Conservation (phyloP, 2,329 filamentous ascomycete species). For the Nemania sp. region DNA sequence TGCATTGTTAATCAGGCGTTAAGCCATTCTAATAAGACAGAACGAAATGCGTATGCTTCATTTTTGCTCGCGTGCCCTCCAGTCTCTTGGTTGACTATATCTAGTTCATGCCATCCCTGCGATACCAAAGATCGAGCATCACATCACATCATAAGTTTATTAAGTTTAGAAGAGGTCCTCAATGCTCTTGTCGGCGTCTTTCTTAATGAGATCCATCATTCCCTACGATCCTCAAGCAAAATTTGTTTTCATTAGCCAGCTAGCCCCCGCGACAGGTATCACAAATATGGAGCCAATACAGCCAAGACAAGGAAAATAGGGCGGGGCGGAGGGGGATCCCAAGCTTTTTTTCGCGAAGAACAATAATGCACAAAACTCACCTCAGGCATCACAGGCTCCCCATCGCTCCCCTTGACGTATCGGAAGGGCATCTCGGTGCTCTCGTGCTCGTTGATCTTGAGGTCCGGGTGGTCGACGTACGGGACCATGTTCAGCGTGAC, state of each 20-base stretch:
- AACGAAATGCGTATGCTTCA: neutral
- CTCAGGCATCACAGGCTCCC: constrained; percentile 87
- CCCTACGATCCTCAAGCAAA: constrained; percentile 63
- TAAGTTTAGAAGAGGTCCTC: constrained; percentile 73
- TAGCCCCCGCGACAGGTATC: too few species aligned
- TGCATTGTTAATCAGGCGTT: neutral
- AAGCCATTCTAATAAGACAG: neutral
- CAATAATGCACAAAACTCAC: constrained; percentile 54
- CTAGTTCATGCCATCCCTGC: neutral
- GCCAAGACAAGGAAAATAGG: too few species aligned
- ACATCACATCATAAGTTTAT: neutral
- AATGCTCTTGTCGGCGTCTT: constrained; percentile 91
- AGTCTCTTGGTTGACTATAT: neutral
- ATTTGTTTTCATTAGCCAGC: neutral
- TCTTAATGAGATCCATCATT: constrained; percentile 91
- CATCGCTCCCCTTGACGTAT: constrained; percentile 78
- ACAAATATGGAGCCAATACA: too few species aligned
- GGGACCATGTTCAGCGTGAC: constrained; percentile 72
- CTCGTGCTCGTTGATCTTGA: constrained; percentile 88
- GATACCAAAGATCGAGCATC: neutral
- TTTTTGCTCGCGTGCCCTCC: neutral
- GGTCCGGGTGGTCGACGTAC: constrained; percentile 86
- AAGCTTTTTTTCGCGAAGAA: too few species aligned
- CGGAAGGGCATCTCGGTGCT: constrained; percentile 98
- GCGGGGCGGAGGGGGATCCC: too few species aligned